phyloP scores from a whole-genome alignment of 257 asterid species.

The Solanum piurae region DNA sequence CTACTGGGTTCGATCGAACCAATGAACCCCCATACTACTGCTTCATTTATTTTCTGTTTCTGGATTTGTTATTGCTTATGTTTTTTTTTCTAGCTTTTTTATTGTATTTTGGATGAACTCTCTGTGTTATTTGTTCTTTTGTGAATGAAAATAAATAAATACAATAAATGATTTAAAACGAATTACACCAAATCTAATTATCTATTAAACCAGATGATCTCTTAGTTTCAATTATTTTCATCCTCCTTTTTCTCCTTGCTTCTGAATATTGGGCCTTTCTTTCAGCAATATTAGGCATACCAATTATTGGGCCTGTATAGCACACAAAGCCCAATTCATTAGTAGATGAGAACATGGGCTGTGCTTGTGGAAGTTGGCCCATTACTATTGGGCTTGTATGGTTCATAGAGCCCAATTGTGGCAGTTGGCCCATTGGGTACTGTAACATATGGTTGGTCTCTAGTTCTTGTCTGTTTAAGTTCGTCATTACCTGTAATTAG shows the following conservation, averaged over 20 bases:
- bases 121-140: background rate
- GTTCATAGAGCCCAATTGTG: slow-evolving; percentile 6
- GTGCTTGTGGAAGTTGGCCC: slow-evolving; percentile 5
- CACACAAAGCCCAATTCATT: slow-evolving; percentile 12
- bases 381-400: slow-evolving; percentile 13
- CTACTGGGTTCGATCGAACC: too few species aligned
- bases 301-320: slow-evolving; percentile 15
- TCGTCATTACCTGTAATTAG: background rate
- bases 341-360: slow-evolving; percentile 1
- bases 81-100: background rate
- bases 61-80: background rate
- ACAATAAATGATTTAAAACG: too few species aligned
- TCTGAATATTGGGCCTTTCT: slow-evolving; percentile 33
- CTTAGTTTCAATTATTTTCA: slow-evolving; percentile 10
- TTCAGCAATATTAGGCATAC: slow-evolving; percentile 24
- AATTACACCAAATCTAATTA: background rate
- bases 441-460: background rate
- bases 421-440: background rate
- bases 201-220: background rate
- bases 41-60: background rate
- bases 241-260: slow-evolving; percentile 47
- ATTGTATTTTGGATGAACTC: background rate
- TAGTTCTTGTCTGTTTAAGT: background rate
- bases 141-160: background rate
- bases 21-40: too few species aligned